phyloP scores from a whole-genome alignment of 129 eudicot genomes.

The Oenanthe sinensis region DNA sequence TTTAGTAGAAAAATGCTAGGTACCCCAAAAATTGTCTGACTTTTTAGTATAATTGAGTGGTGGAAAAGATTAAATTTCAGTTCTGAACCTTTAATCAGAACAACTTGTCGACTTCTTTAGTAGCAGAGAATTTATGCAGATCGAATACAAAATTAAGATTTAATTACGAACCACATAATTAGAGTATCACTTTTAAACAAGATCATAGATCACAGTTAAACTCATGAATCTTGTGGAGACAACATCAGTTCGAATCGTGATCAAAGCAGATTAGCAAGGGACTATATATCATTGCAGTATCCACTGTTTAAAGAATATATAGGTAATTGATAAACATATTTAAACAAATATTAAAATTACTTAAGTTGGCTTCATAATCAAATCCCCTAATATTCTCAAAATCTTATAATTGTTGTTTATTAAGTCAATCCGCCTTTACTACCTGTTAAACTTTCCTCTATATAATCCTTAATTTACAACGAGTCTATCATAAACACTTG shows the following conservation, averaged over 20 bases:
- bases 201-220: not conserved
- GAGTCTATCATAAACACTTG: not conserved
- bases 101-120: not conserved
- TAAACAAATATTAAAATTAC: not conserved
- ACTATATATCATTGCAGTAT: too few relatives aligned
- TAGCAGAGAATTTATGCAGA: not conserved
- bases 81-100: too few relatives aligned
- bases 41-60: not conserved
- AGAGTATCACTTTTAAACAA: not conserved
- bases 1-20: too few relatives aligned
- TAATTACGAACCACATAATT: not conserved
- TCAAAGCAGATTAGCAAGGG: not conserved
- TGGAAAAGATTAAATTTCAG: too few relatives aligned
- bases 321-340: not conserved
- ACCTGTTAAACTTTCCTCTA: not conserved
- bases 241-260: too few relatives aligned
- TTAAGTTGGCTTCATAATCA: not conserved
- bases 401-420: not conserved
- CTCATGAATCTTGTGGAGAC: too few relatives aligned
- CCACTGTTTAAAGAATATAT: too few relatives aligned
- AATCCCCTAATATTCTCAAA: not conserved
- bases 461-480: slow-evolving; percentile 2
- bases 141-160: not conserved
- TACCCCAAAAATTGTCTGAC: too few relatives aligned
- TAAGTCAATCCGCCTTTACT: not conserved